Conservation (phyloP, 2,329 filamentous ascomycete genomes). For the Aspergillus oerlinghausenensis region DNA sequence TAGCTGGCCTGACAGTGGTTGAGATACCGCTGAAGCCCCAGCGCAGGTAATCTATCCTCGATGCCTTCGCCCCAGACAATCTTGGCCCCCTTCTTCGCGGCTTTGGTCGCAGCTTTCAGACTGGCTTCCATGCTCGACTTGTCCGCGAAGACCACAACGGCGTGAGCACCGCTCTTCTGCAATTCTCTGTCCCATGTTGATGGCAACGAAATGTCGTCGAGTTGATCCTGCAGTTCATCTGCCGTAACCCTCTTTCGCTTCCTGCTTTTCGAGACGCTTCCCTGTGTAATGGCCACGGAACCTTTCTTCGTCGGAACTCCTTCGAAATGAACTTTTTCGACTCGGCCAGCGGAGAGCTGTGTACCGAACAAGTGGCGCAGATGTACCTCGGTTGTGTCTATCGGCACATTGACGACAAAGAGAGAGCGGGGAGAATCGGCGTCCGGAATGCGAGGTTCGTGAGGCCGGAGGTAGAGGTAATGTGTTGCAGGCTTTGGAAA, state of each 20-base stretch:
- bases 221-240: conserved; percentile 50
- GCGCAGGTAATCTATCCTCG: conserved; percentile 50
- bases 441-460: conserved; percentile 73
- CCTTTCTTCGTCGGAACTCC: conserved; percentile 33
- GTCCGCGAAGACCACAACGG: conserved; percentile 80
- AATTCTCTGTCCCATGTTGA: conserved; percentile 68
- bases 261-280: conserved; percentile 33
- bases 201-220: conserved; percentile 61
- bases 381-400: conserved; percentile 73
- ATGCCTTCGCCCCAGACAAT: conserved; percentile 67
- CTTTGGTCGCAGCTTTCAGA: conserved; percentile 68
- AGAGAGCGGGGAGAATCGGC: conserved; percentile 71
- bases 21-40: conserved; percentile 53
- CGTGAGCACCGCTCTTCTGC: conserved; percentile 69
- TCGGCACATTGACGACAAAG: conserved; percentile 85
- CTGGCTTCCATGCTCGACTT: conserved; percentile 70
- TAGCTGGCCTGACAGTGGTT: conserved; percentile 69
- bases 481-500: conserved; percentile 64
- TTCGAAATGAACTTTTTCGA: conserved; percentile 75
- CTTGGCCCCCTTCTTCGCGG: conserved; percentile 52
- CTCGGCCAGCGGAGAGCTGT: conserved; percentile 70
- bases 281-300: conserved; percentile 16
- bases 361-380: conserved; percentile 70
- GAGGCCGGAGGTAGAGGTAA: conserved; percentile 80
- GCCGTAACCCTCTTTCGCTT: conserved; percentile 53